Evolutionary conservation across 2,329 filamentous ascomycete genomes (phyloP).

Genomic region (Grosmannia serpens): DNA sequence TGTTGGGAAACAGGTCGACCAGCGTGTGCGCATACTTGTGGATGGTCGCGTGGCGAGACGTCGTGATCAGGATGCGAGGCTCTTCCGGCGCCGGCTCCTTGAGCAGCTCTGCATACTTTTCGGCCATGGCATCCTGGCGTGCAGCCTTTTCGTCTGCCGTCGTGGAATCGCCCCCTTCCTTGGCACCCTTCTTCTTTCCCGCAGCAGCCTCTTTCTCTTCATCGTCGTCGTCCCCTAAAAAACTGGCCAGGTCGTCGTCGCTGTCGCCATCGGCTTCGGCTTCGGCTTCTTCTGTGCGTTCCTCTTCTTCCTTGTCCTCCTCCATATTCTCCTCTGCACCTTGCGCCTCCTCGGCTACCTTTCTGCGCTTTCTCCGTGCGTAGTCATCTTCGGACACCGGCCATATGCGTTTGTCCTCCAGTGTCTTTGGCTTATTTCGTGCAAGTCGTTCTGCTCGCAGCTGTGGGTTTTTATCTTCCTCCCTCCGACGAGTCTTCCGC

Average conservation of each 20-base stretch:
- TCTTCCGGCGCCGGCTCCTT: constrained; percentile 35
- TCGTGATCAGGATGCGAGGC: constrained; percentile 66
- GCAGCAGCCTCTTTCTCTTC: constrained; percentile 26
- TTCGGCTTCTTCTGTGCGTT: constrained; percentile 30
- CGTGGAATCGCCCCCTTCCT: constrained; percentile 6
- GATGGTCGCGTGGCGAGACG: constrained; percentile 75
- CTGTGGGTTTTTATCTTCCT: constrained; percentile 73
- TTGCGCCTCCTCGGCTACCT: constrained; percentile 30
- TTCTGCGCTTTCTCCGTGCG: constrained; percentile 45
- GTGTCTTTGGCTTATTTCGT: constrained; percentile 66
- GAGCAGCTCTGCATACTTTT: constrained; percentile 53
- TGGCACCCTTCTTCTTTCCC: constrained; percentile 20
- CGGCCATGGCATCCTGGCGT: constrained; percentile 47
- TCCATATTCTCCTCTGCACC: constrained; percentile 33
- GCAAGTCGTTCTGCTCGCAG: constrained; percentile 62
- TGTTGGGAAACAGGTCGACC: constrained; percentile 73
- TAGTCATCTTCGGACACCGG: constrained; percentile 58
- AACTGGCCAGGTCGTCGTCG: constrained; percentile 18
- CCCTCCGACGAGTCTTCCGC: constrained; percentile 67
- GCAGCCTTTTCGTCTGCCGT: constrained; percentile 30
- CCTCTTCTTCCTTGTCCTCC: constrained; percentile 30
- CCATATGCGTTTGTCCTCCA: constrained; percentile 85
- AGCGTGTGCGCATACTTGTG: constrained; percentile 74
- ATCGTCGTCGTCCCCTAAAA: constrained; percentile 19
- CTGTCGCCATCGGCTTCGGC: constrained; percentile 36